Percentiles rank a stretch among this genome's conserved stretches.
Conservation (phyloP, 768 basidiomycete species). For the Panaeolus cyanescens region DNA sequence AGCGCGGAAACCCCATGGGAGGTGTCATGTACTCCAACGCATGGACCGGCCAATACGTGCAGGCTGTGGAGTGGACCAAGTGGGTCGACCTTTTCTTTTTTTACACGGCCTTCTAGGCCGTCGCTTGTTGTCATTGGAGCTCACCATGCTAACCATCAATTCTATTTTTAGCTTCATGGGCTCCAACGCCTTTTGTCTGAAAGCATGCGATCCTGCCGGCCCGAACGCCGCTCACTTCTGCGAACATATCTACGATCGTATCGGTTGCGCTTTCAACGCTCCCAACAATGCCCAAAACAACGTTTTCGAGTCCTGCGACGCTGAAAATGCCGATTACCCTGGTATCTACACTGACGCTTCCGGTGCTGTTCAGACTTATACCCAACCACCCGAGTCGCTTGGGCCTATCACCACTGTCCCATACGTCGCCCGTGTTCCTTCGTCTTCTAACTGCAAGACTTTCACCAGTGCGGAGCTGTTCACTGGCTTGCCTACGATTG, state of each 20-base stretch:
- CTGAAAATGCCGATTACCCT: not conserved
- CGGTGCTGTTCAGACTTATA: conserved; percentile 43
- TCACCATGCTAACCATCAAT: too few species aligned
- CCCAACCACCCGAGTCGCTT: conserved; percentile 44
- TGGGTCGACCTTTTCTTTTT: conserved; percentile 27
- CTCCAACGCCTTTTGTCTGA: conserved; percentile 58
- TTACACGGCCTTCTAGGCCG: not conserved
- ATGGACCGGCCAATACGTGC: conserved; percentile 46
- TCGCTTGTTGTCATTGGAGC: too few species aligned
- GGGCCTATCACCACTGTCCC: conserved; percentile 43
- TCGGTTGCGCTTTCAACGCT: conserved; percentile 73
- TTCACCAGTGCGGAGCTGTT: conserved; percentile 32
- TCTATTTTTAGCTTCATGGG: not conserved
- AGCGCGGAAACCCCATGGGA: conserved; percentile 80
- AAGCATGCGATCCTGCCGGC: conserved; percentile 59
- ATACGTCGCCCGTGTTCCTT: conserved; percentile 41
- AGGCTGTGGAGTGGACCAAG: conserved; percentile 73
- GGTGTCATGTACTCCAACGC: conserved; percentile 66
- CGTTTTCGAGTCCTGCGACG: conserved; percentile 43
- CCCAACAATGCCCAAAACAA: conserved; percentile 61
- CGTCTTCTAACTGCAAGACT: conserved; percentile 37
- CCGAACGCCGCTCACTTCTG: conserved; percentile 56
- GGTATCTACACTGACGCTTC: conserved; percentile 31
- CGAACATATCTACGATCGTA: conserved; percentile 73
- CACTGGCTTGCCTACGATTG: conserved; percentile 18